Base-by-base conservation (phyloP, 164 flowering plant species). In the Liquidambar formosana region DNA sequence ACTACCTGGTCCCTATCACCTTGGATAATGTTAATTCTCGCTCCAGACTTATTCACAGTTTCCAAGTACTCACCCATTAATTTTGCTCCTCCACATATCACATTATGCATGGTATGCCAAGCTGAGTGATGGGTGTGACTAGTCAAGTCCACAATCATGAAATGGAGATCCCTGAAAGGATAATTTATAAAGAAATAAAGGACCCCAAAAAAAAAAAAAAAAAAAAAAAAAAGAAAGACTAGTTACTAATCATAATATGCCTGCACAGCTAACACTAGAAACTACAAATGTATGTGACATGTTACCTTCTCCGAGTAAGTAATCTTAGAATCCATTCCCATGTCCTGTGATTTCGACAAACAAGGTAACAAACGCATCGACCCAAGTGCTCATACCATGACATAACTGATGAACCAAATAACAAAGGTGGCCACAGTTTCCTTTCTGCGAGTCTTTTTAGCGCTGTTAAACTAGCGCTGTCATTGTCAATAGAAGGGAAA, bases 381-480 rank as follows among this genome's bases (percentile, higher is more conserved):
- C 97, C 92, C 71, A 91, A 45, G 58, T 93, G 97, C 77, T 93
- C 98, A 69, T 91, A 91, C 96, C 95, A 89, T 45, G 95, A 87
- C 98, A 93, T 89, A 23, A 93, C 72, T 19, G 98, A 72, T 25
- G 92, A 76, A 23, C 89, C 92, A 70, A 89, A 91, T 41, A 70
- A 57, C 38, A 86, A 26, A 21, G 86, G 91, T 10, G 98, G 96
- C 97, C 98, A 91, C 69, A 91, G 27, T 60, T 66, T 80, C 82
- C 74, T 89, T 52, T 60, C 76, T 16, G 92, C 97, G 58, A 91
- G 63, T 64, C 57, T 79, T 57, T 61, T 66, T 1, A 93, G 84
- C 1, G 71, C 88, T 14, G 3, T 47, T 22, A 69, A 57, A 75
- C 83, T 79, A 21, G 81, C 87, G 47, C 68, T 79, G 26, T 76